These are phyloP conservation scores for Aspergillus baeticus DNA, from an alignment of 495 filamentous ascomycete species.

Conservation along the genomic window DNA sequence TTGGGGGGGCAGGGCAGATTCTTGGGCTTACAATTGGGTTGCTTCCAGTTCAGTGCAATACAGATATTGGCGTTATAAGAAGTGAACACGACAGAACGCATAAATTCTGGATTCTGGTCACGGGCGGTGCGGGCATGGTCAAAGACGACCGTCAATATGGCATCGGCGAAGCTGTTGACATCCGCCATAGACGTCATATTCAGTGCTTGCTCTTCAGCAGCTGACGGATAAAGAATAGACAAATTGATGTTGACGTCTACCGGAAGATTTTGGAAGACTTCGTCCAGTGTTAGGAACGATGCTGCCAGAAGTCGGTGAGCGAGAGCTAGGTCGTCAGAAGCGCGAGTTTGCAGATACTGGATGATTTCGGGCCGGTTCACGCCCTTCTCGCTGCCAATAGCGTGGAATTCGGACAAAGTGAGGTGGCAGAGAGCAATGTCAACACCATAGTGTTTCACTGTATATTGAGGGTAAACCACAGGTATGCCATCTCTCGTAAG, in stretches of 20 bases:
- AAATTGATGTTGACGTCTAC: constrained; percentile 79
- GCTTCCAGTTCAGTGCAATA: constrained; percentile 96
- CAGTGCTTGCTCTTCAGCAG: constrained; percentile 64
- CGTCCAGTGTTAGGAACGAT: constrained; percentile 71
- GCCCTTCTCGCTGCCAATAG: constrained; percentile 55
- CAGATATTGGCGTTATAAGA: constrained; percentile 88
- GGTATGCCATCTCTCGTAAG: constrained; percentile 83
- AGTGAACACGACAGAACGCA: constrained; percentile 87
- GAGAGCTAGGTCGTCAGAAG: constrained; percentile 56
- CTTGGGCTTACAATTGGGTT: constrained; percentile 85
- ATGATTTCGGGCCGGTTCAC: constrained; percentile 42
- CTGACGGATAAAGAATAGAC: constrained; percentile 78
- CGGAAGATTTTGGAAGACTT: constrained; percentile 72
- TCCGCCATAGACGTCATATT: constrained; percentile 72
- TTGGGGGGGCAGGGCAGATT: too few species aligned
- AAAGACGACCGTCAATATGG: constrained; percentile 81
- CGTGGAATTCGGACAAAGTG: constrained; percentile 69
- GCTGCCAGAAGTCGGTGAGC: constrained; percentile 68
- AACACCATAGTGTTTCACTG: constrained; percentile 73
- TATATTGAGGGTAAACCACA: constrained; percentile 81
- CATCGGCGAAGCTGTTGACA: constrained; percentile 82
- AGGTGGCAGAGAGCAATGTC: constrained; percentile 76
- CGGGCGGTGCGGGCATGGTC: constrained; percentile 80
- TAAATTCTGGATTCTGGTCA: constrained; percentile 63
- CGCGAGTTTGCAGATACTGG: constrained; percentile 41